Conservation (phyloP, 352 stramenopile species). For the Phytophthora tubulina region DNA sequence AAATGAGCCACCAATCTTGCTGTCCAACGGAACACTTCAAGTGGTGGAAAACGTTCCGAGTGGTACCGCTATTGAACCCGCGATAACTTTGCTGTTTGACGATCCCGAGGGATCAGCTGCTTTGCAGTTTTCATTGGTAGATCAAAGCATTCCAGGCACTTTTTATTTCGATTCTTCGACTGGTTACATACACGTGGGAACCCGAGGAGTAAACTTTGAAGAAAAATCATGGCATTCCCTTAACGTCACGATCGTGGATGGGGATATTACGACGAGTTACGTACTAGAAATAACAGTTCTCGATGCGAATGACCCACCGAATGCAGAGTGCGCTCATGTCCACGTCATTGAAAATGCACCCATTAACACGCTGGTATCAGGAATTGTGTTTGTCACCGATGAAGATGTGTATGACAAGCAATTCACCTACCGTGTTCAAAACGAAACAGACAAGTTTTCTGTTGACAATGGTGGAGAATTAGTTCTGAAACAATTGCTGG, state of each 20-base stretch:
- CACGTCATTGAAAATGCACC: constrained; percentile 35
- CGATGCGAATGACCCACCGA: constrained; percentile 36
- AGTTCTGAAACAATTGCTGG: constrained; percentile 39
- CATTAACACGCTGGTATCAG: constrained; percentile 19
- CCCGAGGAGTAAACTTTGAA: constrained; percentile 51
- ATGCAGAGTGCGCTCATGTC: constrained; percentile 18
- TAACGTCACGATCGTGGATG: constrained; percentile 28
- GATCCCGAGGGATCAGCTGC: constrained; percentile 33
- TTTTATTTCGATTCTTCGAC: constrained; percentile 60
- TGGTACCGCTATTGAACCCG: constrained; percentile 14
- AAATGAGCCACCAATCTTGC: constrained; percentile 30
- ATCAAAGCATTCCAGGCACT: constrained; percentile 43
- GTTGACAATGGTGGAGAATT: constrained; percentile 45
- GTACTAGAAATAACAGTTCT: constrained; percentile 15
- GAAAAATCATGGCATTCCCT: constrained; percentile 13
- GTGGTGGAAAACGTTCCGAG: constrained; percentile 32
- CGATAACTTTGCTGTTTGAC: constrained; percentile 21
- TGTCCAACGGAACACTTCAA: constrained; percentile 6
- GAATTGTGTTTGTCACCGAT: constrained; percentile 16
- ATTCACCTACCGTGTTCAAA: constrained; percentile 34
- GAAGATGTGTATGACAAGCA: constrained; percentile 31
- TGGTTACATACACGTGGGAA: constrained; percentile 47
- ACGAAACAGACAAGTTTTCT: constrained; percentile 40
- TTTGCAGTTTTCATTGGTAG: constrained; percentile 38
- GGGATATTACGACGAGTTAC: constrained; percentile 13